Evolutionary conservation across 179 eudicot genomes (phyloP).

Genomic region (Beta lomatogona): DNA sequence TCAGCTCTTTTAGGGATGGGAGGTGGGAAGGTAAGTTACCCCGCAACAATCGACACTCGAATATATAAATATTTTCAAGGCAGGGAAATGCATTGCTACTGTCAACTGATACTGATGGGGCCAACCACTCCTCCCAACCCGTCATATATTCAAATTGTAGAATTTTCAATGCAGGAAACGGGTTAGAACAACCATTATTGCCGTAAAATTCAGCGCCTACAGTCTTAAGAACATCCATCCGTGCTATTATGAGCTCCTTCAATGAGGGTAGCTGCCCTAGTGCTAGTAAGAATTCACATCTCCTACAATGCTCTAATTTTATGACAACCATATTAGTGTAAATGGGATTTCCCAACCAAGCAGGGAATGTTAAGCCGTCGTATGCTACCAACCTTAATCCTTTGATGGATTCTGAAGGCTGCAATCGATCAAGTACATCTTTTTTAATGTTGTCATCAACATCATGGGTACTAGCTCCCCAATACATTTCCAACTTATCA

Average conservation of each 20-base stretch:
- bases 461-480: neutral
- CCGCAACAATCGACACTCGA: neutral
- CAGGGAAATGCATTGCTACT: neutral
- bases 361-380: neutral
- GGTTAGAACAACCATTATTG: neutral
- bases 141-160: neutral
- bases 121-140: conserved; percentile 2
- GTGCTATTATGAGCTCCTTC: neutral
- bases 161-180: conserved; percentile 11
- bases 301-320: neutral
- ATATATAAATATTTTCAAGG: neutral
- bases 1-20: neutral
- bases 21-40: neutral
- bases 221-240: neutral
- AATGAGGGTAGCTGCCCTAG: conserved; percentile 1
- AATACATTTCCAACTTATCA: conserved; percentile 5
- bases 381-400: neutral
- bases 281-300: conserved; percentile 8
- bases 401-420: conserved; percentile 9
- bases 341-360: conserved; percentile 13
- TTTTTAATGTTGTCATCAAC: neutral
- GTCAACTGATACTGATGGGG: neutral
- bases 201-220: conserved; percentile 17
- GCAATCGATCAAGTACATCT: neutral
- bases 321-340: conserved; percentile 4